These are phyloP conservation scores for Thermothielavioides terrestris DNA, from an alignment of 495 filamentous ascomycete genomes.

Conservation along the genomic window DNA sequence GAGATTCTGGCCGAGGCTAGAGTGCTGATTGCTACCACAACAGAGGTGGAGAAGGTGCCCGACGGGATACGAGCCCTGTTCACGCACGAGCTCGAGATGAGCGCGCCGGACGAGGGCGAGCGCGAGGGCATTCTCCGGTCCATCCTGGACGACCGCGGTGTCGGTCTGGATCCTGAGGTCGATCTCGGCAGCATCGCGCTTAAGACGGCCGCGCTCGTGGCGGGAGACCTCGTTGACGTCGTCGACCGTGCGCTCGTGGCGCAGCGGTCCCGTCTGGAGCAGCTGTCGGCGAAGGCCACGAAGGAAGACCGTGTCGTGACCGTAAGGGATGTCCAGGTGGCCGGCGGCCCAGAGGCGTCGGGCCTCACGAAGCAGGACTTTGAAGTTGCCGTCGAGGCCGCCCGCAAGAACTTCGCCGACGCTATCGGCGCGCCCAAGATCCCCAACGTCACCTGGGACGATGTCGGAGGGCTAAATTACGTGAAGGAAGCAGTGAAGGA, in stretches of 20 bases:
- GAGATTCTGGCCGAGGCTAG: conserved; percentile 64
- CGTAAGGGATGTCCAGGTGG: conserved; percentile 71
- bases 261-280: conserved; percentile 60
- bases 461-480: conserved; percentile 87
- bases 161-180: conserved; percentile 68
- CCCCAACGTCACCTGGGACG: conserved; percentile 91
- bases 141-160: conserved; percentile 64
- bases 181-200: conserved; percentile 75
- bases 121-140: conserved; percentile 75
- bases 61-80: conserved; percentile 85
- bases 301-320: conserved; percentile 43
- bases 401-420: conserved; percentile 94
- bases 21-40: conserved; percentile 86
- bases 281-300: conserved; percentile 43
- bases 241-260: conserved; percentile 81
- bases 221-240: conserved; percentile 88
- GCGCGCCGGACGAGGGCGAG: conserved; percentile 85
- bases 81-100: conserved; percentile 91
- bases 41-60: conserved; percentile 85
- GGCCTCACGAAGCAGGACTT: conserved; percentile 83
- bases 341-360: conserved; percentile 74
- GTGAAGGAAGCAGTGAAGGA: conserved; percentile 95
- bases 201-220: conserved; percentile 92
- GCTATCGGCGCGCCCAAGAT: conserved; percentile 97
- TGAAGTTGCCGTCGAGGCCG: conserved; percentile 81